Conservation (phyloP, 352 stramenopile genomes). For the Phytophthora uliginosa region DNA sequence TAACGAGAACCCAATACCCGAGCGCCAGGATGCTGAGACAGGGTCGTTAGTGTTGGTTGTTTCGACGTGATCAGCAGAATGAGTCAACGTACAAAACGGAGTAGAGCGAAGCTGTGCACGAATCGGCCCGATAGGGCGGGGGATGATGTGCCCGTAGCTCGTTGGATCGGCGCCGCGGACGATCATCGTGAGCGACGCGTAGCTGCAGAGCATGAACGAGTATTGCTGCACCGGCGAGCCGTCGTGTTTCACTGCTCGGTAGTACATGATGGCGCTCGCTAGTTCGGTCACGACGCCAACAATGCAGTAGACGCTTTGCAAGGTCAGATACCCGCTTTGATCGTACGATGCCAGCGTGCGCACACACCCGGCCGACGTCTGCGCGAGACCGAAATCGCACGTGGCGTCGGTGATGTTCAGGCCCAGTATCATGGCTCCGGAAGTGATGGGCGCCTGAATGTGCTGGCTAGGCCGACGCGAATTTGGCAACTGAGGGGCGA, state of each 20-base stretch:
- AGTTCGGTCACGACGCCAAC: constrained; percentile 23
- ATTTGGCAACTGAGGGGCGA: constrained; percentile 14
- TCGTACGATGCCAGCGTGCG: constrained; percentile 40
- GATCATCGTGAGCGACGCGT: constrained; percentile 43
- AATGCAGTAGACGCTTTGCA: constrained; percentile 41
- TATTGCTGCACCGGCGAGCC: constrained; percentile 34
- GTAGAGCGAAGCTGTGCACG: constrained; percentile 46
- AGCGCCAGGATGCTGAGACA: constrained; percentile 39
- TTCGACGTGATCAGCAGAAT: neutral
- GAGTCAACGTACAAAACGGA: constrained; percentile 44
- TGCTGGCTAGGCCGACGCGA: constrained; percentile 1
- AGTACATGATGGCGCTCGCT: constrained; percentile 37
- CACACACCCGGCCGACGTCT: constrained; percentile 25
- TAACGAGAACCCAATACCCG: constrained; percentile 45
- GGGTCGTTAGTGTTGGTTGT: constrained; percentile 1
- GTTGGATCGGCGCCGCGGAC: constrained; percentile 38
- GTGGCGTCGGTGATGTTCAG: constrained; percentile 37
- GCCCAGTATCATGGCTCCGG: constrained; percentile 16
- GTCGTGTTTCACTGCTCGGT: constrained; percentile 28
- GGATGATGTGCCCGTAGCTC: constrained; percentile 43
- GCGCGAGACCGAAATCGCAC: constrained; percentile 30
- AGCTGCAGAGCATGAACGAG: constrained; percentile 41
- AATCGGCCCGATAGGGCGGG: constrained; percentile 35
- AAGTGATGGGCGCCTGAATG: neutral
- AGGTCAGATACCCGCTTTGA: constrained; percentile 23